phyloP scores from a whole-genome alignment of 768 basidiomycete species.

The Dendrothele bispora region DNA sequence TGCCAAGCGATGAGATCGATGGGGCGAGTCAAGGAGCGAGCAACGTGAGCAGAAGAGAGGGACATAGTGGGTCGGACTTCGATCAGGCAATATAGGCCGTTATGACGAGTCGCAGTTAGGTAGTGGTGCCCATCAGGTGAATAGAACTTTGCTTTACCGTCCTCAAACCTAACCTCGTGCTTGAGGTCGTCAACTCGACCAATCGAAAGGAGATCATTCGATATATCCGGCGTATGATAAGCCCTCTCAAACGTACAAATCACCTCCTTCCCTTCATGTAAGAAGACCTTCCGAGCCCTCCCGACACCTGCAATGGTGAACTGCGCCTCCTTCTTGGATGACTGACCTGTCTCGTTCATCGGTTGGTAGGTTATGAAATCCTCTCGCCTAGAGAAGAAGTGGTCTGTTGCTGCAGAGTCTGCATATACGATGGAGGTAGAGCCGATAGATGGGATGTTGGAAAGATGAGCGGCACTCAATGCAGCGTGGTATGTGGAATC shows the following conservation, averaged over 20 bases:
- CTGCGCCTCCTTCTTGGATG: conserved; percentile 7
- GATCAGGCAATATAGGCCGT: background rate
- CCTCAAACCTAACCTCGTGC: conserved; percentile 12
- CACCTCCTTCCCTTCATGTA: conserved; percentile 6
- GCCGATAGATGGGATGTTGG: too few relatives aligned
- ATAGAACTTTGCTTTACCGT: conserved; percentile 2
- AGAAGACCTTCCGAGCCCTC: conserved; percentile 11
- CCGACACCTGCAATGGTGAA: conserved; percentile 23
- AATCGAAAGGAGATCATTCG: conserved; percentile 25
- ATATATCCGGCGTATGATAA: conserved; percentile 24
- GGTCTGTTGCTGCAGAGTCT: conserved; percentile 23
- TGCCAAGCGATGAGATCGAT: conserved; percentile 25
- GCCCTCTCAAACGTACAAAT: conserved; percentile 19
- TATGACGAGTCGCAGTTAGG: background rate
- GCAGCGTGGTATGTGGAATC: too few relatives aligned
- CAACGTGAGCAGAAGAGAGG: conserved; percentile 5
- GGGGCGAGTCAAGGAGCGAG: conserved; percentile 16
- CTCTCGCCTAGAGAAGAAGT: conserved; percentile 18
- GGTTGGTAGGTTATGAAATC: conserved; percentile 16
- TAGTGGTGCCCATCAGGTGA: background rate
- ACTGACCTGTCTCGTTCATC: conserved; percentile 1
- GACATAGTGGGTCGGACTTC: background rate
- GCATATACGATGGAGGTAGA: too few relatives aligned
- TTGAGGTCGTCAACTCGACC: conserved; percentile 14
- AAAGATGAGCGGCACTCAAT: too few relatives aligned